Evolutionary conservation across 805 yeast species (phyloP).

Genomic region (Candida ficus): DNA sequence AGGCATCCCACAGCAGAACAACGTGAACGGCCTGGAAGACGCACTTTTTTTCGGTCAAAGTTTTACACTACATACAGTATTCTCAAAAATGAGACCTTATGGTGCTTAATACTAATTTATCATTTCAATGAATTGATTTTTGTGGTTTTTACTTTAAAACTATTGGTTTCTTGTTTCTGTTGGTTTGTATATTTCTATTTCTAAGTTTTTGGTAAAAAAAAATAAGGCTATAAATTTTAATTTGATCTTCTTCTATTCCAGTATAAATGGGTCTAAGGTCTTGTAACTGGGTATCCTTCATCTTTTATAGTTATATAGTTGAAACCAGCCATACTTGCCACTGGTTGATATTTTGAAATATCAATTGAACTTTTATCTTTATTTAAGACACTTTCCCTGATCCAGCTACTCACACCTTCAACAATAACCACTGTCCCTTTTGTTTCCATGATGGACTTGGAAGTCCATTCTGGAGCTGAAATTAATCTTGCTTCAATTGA

Average conservation of each 20-base stretch:
- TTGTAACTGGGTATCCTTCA: conserved; percentile 39
- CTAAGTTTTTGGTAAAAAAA: no score
- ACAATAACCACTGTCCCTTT: conserved; percentile 38
- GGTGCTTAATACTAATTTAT: no score
- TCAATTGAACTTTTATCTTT: conserved; percentile 35
- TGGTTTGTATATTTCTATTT: no score
- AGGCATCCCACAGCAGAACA: not conserved
- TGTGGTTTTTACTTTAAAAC: no score
- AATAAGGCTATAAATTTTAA: no score
- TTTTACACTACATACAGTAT: no score
- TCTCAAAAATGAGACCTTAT: no score
- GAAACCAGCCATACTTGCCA: conserved; percentile 47
- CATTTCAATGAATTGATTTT: no score
- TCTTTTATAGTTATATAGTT: conserved; percentile 37
- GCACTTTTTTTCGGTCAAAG: no score
- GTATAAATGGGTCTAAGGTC: no score
- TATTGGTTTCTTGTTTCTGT: no score
- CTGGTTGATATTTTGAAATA: conserved; percentile 41
- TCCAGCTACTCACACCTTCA: conserved; percentile 53
- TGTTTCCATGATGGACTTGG: conserved; percentile 27
- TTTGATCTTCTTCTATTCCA: no score
- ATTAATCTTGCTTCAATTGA: conserved; percentile 48
- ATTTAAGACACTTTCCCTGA: conserved; percentile 47
- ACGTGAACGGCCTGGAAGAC: not conserved
- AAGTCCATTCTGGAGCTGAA: conserved; percentile 37